Evolutionary conservation across 2,329 filamentous ascomycete genomes (phyloP).

Genomic region (Aureobasidium sp.): DNA sequence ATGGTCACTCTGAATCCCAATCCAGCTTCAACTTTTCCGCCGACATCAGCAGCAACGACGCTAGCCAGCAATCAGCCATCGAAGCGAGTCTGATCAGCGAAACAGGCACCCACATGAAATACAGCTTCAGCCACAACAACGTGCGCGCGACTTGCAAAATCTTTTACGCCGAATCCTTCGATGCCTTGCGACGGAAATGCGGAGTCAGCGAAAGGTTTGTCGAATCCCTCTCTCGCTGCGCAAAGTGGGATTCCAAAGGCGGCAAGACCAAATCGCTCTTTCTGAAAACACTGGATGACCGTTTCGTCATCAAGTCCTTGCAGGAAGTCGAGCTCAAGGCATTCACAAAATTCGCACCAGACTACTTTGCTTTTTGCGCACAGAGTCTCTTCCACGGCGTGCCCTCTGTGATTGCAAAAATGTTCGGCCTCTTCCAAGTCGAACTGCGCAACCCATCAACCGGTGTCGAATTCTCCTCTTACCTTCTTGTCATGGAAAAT

Average conservation of each 20-base stretch:
- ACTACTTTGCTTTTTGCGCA: slow-evolving; percentile 96
- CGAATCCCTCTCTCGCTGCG: slow-evolving; percentile 86
- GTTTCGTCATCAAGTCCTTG: slow-evolving; percentile 85
- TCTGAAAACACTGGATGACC: slow-evolving; percentile 89
- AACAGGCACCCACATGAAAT: slow-evolving; percentile 89
- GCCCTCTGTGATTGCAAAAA: slow-evolving; percentile 95
- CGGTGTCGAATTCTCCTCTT: slow-evolving; percentile 88
- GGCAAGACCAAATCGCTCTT: slow-evolving; percentile 98
- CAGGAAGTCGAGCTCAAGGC: slow-evolving; percentile 87
- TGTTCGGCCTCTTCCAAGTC: slow-evolving; percentile 97
- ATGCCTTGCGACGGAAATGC: slow-evolving; percentile 86
- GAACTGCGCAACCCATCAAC: slow-evolving; percentile 92
- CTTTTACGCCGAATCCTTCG: slow-evolving; percentile 96
- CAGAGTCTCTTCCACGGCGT: slow-evolving; percentile 89
- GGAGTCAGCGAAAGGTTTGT: slow-evolving; percentile 90
- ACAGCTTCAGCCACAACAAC: slow-evolving; percentile 89
- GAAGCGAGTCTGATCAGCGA: slow-evolving; percentile 78
- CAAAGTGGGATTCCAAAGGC: slow-evolving; percentile 97
- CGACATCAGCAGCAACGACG: slow-evolving; percentile 9
- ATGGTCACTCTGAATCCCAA: slow-evolving; percentile 23
- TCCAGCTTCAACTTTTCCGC: slow-evolving; percentile 18
- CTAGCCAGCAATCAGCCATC: slow-evolving; percentile 59
- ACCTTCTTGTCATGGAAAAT: slow-evolving; percentile 93
- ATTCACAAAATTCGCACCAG: slow-evolving; percentile 90
- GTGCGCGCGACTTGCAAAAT: slow-evolving; percentile 97